Percentiles rank a stretch among this genome's conserved stretches.
These are phyloP conservation scores for Camillea tinctor DNA, from an alignment of 2,329 filamentous ascomycete species.

Conservation along the genomic window DNA sequence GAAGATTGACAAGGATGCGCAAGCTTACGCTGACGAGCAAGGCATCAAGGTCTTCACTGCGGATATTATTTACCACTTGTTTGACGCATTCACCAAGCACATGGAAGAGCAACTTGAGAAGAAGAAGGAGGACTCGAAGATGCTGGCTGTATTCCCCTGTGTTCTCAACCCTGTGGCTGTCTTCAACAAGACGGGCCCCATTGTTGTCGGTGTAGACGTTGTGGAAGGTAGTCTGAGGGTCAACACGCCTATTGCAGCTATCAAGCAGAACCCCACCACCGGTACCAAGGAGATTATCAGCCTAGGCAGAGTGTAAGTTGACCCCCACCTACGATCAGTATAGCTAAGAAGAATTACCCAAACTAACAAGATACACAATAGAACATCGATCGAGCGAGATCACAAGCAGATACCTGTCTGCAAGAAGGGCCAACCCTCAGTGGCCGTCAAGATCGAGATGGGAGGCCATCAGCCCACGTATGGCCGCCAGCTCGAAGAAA, in stretches of 20 bases:
- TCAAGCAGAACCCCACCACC: constrained; percentile 78
- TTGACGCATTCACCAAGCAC: constrained; percentile 94
- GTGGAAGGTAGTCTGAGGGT: constrained; percentile 83
- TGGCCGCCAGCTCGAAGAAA: constrained; percentile 91
- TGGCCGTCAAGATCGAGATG: constrained; percentile 96
- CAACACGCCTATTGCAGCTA: constrained; percentile 84
- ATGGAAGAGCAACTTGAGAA: constrained; percentile 84
- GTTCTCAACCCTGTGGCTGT: constrained; percentile 86
- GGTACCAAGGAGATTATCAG: constrained; percentile 79
- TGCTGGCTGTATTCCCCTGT: constrained; percentile 95
- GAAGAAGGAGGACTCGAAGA: constrained; percentile 95
- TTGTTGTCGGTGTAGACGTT: constrained; percentile 94
- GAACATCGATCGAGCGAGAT: constrained; percentile 94
- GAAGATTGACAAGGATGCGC: constrained; percentile 96
- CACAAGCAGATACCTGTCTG: constrained; percentile 91
- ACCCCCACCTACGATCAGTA: background rate
- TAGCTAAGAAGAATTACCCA: constrained; percentile 1
- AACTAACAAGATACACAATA: constrained; percentile 45
- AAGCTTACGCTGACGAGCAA: constrained; percentile 85
- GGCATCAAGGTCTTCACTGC: constrained; percentile 98
- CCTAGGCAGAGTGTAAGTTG: constrained; percentile 87
- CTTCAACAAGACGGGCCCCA: constrained; percentile 97
- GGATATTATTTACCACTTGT: constrained; percentile 98
- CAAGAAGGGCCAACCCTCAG: constrained; percentile 96
- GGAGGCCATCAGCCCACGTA: constrained; percentile 90